Conservation (phyloP, 2,329 filamentous ascomycete genomes). For the Macrophomina phaseolina region DNA sequence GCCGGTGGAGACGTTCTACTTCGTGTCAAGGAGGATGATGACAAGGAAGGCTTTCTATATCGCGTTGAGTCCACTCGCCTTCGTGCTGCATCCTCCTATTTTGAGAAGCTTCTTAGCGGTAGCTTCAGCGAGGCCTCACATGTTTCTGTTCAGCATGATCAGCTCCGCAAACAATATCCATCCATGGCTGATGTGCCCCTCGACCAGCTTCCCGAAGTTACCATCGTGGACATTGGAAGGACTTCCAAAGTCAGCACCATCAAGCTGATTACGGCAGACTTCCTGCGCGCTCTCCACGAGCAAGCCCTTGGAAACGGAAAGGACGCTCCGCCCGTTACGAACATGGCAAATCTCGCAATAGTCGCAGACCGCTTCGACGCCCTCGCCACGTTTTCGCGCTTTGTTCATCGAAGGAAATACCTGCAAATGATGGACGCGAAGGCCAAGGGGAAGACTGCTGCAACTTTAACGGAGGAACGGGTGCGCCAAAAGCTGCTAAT, state of each 20-base stretch:
- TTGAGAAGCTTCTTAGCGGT: slow-evolving; percentile 69
- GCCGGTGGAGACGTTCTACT: slow-evolving; percentile 69
- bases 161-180: slow-evolving; percentile 55
- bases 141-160: slow-evolving; percentile 58
- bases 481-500: slow-evolving; percentile 73
- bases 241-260: slow-evolving; percentile 66
- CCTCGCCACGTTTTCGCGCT: slow-evolving; percentile 59
- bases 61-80: slow-evolving; percentile 65
- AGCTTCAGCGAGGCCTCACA: slow-evolving; percentile 68
- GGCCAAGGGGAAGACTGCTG: slow-evolving; percentile 47
- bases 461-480: slow-evolving; percentile 63
- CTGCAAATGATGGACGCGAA: slow-evolving; percentile 51
- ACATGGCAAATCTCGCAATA: slow-evolving; percentile 70
- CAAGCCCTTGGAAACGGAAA: slow-evolving; percentile 48
- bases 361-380: slow-evolving; percentile 78
- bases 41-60: slow-evolving; percentile 61
- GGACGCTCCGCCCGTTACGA: slow-evolving; percentile 59
- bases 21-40: slow-evolving; percentile 69
- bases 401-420: slow-evolving; percentile 56
- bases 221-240: slow-evolving; percentile 71
- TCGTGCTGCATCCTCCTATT: slow-evolving; percentile 70
- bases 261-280: slow-evolving; percentile 68
- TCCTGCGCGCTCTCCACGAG: slow-evolving; percentile 70
- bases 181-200: slow-evolving; percentile 57
- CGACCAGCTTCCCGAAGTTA: slow-evolving; percentile 65